Conservation (phyloP, 2,329 filamentous ascomycete species). For the Ophiostoma sp. region DNA sequence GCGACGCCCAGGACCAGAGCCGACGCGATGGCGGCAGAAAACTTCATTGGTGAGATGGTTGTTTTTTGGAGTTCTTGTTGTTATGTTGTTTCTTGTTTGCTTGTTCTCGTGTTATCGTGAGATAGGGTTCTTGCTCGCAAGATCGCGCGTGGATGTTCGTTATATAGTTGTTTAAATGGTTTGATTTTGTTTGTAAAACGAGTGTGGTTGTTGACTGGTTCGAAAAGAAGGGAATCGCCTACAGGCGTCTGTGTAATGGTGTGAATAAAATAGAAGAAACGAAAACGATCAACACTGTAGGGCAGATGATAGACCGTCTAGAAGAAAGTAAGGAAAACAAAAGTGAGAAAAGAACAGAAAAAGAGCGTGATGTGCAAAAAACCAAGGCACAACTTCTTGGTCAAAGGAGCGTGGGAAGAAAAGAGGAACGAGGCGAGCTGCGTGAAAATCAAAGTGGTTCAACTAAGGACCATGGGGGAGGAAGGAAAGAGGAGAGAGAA, state of each 20-base stretch:
- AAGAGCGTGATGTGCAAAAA: constrained; percentile 13
- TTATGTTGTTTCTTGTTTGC: neutral
- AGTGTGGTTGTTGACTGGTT: neutral
- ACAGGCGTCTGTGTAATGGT: neutral
- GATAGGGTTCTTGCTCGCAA: constrained; percentile 7
- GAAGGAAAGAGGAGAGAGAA: neutral
- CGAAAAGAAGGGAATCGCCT: constrained; percentile 10
- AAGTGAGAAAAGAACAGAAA: constrained; percentile 11
- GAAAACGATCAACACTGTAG: constrained; percentile 17
- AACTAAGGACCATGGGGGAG: constrained; percentile 13
- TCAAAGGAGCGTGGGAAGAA: constrained; percentile 10
- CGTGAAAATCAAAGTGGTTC: neutral
- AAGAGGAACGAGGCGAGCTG: constrained; percentile 7
- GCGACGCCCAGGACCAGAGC: constrained; percentile 45
- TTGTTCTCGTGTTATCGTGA: constrained; percentile 11
- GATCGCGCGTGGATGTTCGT: constrained; percentile 11
- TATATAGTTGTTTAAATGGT: neutral
- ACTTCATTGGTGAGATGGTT: constrained; percentile 43
- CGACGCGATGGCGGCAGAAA: constrained; percentile 46
- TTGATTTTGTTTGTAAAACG: neutral
- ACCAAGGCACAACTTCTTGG: constrained; percentile 7
- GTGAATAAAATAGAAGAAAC: constrained; percentile 4
- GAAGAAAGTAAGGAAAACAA: neutral
- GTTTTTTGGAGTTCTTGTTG: neutral
- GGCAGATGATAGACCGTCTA: constrained; percentile 13